Base-by-base conservation (phyloP, 1,284 basidiomycete genomes). In the Sanguinoderma infundibulare region DNA sequence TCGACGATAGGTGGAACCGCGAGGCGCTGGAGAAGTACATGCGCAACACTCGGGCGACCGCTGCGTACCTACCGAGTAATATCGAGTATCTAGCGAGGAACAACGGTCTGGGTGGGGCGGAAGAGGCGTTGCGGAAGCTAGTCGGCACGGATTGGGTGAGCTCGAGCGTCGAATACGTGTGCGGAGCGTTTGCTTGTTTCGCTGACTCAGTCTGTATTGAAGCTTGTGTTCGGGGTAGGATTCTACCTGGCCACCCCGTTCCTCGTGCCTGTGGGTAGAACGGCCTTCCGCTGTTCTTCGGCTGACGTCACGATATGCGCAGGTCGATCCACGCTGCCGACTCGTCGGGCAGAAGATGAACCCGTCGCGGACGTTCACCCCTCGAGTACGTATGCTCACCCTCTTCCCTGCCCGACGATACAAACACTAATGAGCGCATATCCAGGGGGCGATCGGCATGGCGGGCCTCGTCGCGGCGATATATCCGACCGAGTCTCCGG, bases 31-130 rank as follows among this genome's bases (percentile, higher is more conserved):
- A 80, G 36, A 77, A 79, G 55, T 90, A 90, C 70, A 85, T 85
- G 81, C 75, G 73, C 4, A 82, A 82, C 0, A 81, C 78, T 0
- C 75, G 89, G 14, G 77, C 81, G 55, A 82, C 81, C 55, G 88
- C 89, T 0, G 84, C 84, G 1, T 91, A 91, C 69, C 74, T 92
- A 0, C 89, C 88, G 0, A 86, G 84, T 70, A 91, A 91, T 67
- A 73, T 87, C 44, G 83, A 87, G 46, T 91, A 91, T 66, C 78
- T 91, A 1, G 87, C 87, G 0, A 77, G 74, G 47, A 87, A 87
- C 42, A 91, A 90, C 64, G 88, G 87, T 0, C 72, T 89, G 10
- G 69, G 75, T 7, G 79, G 79, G 20, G 78, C 79, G 15, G 59
- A 72, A 3, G 83, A 84, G 49, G 83, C 81, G 0, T 63, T 87